Percentiles rank a stretch among this genome's conserved stretches.
Conservation (phyloP, 108 stramenopile species). For the Fragilaria crotonensis region DNA sequence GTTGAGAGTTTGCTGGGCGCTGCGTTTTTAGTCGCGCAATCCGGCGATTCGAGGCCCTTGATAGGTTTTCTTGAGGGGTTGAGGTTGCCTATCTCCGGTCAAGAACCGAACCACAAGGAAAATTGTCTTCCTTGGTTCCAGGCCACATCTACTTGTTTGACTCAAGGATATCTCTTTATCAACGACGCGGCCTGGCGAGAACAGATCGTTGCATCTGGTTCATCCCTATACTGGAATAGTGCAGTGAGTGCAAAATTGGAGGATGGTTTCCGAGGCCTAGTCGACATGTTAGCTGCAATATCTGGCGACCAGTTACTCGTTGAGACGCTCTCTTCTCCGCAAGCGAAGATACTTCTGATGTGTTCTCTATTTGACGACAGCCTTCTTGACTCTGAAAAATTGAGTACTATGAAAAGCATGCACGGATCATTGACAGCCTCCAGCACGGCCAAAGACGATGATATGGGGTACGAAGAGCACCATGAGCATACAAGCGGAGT, state of each 20-base stretch:
- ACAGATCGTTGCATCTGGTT: neutral
- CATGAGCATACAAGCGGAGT: neutral
- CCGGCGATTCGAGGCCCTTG: conserved; percentile 8
- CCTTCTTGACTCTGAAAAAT: neutral
- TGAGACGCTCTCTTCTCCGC: neutral
- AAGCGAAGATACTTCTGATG: conserved; percentile 10
- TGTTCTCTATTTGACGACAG: conserved; percentile 42
- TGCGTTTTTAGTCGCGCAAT: conserved; percentile 17
- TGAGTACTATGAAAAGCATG: no score
- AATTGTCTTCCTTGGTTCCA: conserved; percentile 10
- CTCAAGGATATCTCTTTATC: conserved; percentile 22
- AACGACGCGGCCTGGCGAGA: conserved; percentile 7
- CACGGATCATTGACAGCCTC: neutral
- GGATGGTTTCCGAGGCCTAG: neutral
- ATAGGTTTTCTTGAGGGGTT: conserved; percentile 31
- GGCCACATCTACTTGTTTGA: conserved; percentile 16
- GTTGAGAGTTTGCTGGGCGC: conserved; percentile 47
- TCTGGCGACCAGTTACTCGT: neutral
- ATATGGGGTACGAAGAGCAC: conserved; percentile 3
- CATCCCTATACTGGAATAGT: neutral
- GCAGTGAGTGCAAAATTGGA: neutral
- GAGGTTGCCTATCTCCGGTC: conserved; percentile 10
- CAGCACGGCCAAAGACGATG: neutral
- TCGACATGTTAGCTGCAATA: neutral
- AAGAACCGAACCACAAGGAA: neutral